phyloP scores from a whole-genome alignment of 441 rosid species.

The Syzygium syzygioides region DNA sequence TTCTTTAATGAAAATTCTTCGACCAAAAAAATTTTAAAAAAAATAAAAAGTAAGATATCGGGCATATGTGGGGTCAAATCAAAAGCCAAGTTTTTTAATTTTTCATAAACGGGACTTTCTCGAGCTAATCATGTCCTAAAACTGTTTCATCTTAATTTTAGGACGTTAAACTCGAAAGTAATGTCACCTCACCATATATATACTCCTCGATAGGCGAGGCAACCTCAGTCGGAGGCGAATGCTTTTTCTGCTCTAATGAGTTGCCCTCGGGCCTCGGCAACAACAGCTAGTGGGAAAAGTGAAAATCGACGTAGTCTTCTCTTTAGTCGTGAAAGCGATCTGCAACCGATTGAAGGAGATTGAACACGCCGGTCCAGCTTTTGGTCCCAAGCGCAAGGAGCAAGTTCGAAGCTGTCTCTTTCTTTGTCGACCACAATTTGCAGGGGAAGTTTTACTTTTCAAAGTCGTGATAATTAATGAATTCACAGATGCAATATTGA shows the following conservation, averaged over 20 bases:
- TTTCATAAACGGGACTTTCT: not conserved
- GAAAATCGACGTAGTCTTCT: not conserved
- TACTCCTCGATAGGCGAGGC: too few species aligned
- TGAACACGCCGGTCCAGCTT: not conserved
- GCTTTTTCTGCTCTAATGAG: too few species aligned
- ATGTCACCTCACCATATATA: fast-evolving
- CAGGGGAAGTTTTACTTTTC: not conserved
- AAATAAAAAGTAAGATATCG: not conserved
- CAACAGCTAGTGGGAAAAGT: not conserved
- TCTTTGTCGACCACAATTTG: not conserved
- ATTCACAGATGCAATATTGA: not conserved
- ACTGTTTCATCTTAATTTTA: too few species aligned
- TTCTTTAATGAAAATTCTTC: not conserved
- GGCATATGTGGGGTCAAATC: not conserved
- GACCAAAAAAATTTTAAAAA: too few species aligned
- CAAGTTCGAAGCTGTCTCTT: not conserved
- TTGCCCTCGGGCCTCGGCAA: too few species aligned
- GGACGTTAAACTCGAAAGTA: too few species aligned
- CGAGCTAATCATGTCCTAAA: too few species aligned
- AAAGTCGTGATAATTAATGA: not conserved
- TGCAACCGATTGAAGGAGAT: not conserved
- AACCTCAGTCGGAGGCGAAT: too few species aligned
- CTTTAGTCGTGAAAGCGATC: not conserved
- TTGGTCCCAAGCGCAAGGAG: not conserved
- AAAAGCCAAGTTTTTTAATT: not conserved